Conservation (phyloP, 2,329 filamentous ascomycete genomes). For the Penicillium sp. region DNA sequence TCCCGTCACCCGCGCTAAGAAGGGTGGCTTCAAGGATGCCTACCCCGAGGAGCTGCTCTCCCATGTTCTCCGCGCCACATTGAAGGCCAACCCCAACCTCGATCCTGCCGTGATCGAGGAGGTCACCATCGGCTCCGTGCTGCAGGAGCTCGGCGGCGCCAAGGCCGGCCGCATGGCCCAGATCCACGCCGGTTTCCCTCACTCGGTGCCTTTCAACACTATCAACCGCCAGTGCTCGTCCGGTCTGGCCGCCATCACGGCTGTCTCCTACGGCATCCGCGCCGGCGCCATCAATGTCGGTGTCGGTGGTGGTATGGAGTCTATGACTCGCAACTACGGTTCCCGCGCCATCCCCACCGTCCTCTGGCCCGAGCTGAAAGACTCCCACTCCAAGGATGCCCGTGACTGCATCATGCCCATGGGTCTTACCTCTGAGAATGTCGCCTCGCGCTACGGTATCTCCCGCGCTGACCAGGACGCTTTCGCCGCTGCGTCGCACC, state of each 20-base stretch:
- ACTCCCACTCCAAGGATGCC: slow-evolving; percentile 70
- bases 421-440: slow-evolving; percentile 89
- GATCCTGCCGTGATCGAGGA: slow-evolving; percentile 75
- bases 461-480: slow-evolving; percentile 78
- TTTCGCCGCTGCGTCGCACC: slow-evolving; percentile 77
- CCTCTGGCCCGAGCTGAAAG: slow-evolving; percentile 75
- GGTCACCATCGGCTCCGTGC: slow-evolving; percentile 83
- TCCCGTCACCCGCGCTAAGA: slow-evolving; percentile 81
- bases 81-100: slow-evolving; percentile 74
- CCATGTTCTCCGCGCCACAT: slow-evolving; percentile 68
- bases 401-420: slow-evolving; percentile 92
- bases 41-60: slow-evolving; percentile 87
- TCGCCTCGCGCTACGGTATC: slow-evolving; percentile 77
- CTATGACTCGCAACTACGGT: slow-evolving; percentile 93
- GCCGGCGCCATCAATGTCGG: slow-evolving; percentile 74
- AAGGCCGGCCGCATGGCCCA: slow-evolving; percentile 93
- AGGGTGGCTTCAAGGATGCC: slow-evolving; percentile 82
- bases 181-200: slow-evolving; percentile 79
- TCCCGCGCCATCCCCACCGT: slow-evolving; percentile 81
- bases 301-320: slow-evolving; percentile 91
- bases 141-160: slow-evolving; percentile 86
- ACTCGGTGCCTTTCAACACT: slow-evolving; percentile 78
- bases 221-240: slow-evolving; percentile 87
- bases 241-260: slow-evolving; percentile 76
- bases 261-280: slow-evolving; percentile 76